Base-by-base conservation (phyloP, 805 yeast species). In the Blastobotrys muscicola region DNA sequence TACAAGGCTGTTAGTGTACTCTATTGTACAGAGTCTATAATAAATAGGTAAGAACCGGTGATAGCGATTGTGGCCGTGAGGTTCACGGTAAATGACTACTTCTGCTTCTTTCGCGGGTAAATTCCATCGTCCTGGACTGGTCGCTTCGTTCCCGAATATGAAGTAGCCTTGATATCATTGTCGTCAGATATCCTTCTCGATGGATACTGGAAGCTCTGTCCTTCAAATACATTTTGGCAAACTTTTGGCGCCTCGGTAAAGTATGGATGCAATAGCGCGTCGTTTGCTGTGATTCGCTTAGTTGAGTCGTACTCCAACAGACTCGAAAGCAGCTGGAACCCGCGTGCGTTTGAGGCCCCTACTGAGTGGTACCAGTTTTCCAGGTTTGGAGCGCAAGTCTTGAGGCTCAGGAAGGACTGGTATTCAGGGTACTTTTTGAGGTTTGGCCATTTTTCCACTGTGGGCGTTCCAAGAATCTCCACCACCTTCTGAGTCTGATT, bases 401-500 rank as follows among this genome's bases (percentile, higher is more conserved):
- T 76, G 55, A 79, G 70, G 3, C 50, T 33, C 42, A 78, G 73
- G 44, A 86, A 70, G 29, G 80, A 71, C 13, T 68, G 72, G 59
- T 72, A 92, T 56, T 92, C 98, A 0, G 98, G 97, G 57, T 86
- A 89, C 49, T 78, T 78, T 35, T 71, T 69, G 33, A 92, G 62
- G 15, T 80, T 69, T 0, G 92, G 82, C 97, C 98, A 92, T 39
- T 68, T 71, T n/a, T 78, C 74, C 16, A 55, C 56, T 3, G 75
- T 75, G 0, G 99, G 99, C 0, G 94, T 78, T 0, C 99, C 99
- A 48, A 92, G 64, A n/a, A 92, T 81, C 61, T 92, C 97, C 23
- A 92, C 69, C 16, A 92, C 89, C 59, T 86, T 87, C 55, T 84
- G 82, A 58, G 90, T 72, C 65, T 92, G 99, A 58, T 85, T 89